These are phyloP conservation scores for Jackrogersella minutella DNA, from an alignment of 495 filamentous ascomycete species.

Conservation along the genomic window DNA sequence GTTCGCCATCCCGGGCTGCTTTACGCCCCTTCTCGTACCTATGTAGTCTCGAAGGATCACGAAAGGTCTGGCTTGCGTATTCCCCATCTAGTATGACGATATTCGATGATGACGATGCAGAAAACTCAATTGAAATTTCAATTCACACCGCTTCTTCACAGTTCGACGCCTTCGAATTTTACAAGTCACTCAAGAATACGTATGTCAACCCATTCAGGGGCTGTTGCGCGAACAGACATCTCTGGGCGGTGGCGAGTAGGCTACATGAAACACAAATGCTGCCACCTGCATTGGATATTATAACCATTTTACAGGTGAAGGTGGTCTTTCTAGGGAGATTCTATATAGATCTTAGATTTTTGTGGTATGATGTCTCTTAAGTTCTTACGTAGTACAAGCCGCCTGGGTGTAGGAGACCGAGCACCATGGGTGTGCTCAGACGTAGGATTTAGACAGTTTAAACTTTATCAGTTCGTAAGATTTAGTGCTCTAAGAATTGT, in stretches of 20 bases:
- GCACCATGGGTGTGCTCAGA: constrained; percentile 25
- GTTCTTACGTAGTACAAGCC: background rate
- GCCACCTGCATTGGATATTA: constrained; percentile 27
- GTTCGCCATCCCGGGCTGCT: constrained; percentile 15
- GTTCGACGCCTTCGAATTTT: constrained; percentile 13
- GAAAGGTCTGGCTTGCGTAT: background rate
- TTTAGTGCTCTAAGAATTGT: constrained; percentile 3
- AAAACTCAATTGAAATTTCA: constrained; percentile 5
- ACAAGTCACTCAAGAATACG: constrained; percentile 21
- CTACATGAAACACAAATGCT: constrained; percentile 34
- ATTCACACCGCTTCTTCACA: constrained; percentile 26
- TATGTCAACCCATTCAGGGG: constrained; percentile 21
- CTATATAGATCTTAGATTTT: constrained; percentile 12
- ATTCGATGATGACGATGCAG: background rate
- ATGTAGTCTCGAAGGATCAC: constrained; percentile 16
- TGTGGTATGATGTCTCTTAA: constrained; percentile 1
- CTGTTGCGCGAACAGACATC: constrained; percentile 33
- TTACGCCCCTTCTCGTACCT: background rate
- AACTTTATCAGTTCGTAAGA: constrained; percentile 5
- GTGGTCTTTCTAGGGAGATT: constrained; percentile 19
- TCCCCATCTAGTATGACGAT: background rate
- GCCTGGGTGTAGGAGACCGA: background rate
- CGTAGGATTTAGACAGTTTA: constrained; percentile 11
- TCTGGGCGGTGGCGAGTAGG: constrained; percentile 34
- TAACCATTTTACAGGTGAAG: constrained; percentile 2